Evolutionary conservation across 2,329 filamentous ascomycete genomes (phyloP), one percentile per base, ranked within the genome.

Genomic region (Hypoxylon sp.): DNA sequence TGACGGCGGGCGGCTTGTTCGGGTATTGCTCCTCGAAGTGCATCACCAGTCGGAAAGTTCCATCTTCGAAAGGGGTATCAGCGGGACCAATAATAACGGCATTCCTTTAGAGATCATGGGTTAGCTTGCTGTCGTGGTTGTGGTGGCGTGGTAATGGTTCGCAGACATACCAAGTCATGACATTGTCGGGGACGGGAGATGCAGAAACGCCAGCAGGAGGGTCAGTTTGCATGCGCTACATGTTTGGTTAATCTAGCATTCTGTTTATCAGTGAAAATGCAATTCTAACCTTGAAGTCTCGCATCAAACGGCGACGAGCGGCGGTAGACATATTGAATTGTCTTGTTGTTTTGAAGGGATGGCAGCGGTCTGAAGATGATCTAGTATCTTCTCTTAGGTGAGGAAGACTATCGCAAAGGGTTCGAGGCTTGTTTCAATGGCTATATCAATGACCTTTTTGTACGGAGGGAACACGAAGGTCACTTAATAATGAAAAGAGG

Each of bases 11-110:
- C 4, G 94, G 94, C 72, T 97, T 97, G 76, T 97, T 99, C 20
- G 94, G 94, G 67, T 99, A 99, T 68, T 96, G 92, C 73, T 99
- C 94, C 70, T 97, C 94, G 65, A 99, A 99, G 69, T 97, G 91
- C 93, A 99, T 97, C 41, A 97, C 92, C 7, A 99, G 86, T 61
- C 93, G 83, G 72, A 99, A 99, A 15, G 94, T 99, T 57, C 94
- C 94, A 72, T 99, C 94, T 74, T 99, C 94, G 67, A 97, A 99
- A 1, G 94, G 93, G 1, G 94, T 99, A 68, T 99, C 94, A 53
- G 91, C 91, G 27, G 93, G 93, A 7, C 93, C 93, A 65, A 99
- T 97, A 57, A 99, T 99, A 58, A 97, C 93, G 46, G 93, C 93
- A 70, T 99, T 99, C 93, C 93, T 97, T 63, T 36, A 51, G 34